Evolutionary conservation across 805 yeast genomes (phyloP), one percentile per base, ranked within the genome.

Genomic region (Ogataea siamensis): DNA sequence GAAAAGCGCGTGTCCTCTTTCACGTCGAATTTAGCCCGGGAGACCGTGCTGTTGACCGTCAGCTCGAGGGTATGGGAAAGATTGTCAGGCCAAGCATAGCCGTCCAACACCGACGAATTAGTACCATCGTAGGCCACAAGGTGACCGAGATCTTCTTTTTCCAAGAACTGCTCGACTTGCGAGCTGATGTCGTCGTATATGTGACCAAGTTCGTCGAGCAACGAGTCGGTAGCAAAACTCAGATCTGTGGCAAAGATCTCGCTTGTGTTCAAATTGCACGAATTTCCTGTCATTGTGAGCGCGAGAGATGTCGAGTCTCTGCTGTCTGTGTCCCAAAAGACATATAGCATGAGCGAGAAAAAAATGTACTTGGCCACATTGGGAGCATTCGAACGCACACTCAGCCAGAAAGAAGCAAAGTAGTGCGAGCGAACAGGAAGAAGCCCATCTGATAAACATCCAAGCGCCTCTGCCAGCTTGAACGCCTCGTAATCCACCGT

Each of bases 401-500:
- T 39, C 10, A 47, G 36, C 44, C 49, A 43, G 26, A 45, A 43
- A 1, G 55, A 46, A 7, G 28, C n/a, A 11, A 41, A 28, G 34
- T 28, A 43, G 17, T 43, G 30, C 17, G 16, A 30, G 9, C 14
- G 20, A 18, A 32, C 37, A 13, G n/a, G n/a, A n/a, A n/a, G n/a
- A n/a, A n/a, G n/a, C n/a, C n/a, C n/a, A n/a, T n/a, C n/a, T n/a
- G n/a, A n/a, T n/a, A n/a, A n/a, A n/a, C n/a, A n/a, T n/a, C n/a
- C 7, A 9, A 46, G n/a, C 8, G 31, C 7, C 14, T 32, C 32
- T 7, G 46, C 34, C 12, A 39, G 16, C 16, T 28, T 29, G 12
- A 44, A 36, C 0, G 48, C 25, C 28, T 38, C 53, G 27, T 39
- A 49, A 18, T 49, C 54, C 9, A 47, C 26, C 3, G 39, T 28